Evolutionary conservation across 192 early-diverging fungal genomes (phyloP).

Genomic region (Entomortierella chlamydospora): DNA sequence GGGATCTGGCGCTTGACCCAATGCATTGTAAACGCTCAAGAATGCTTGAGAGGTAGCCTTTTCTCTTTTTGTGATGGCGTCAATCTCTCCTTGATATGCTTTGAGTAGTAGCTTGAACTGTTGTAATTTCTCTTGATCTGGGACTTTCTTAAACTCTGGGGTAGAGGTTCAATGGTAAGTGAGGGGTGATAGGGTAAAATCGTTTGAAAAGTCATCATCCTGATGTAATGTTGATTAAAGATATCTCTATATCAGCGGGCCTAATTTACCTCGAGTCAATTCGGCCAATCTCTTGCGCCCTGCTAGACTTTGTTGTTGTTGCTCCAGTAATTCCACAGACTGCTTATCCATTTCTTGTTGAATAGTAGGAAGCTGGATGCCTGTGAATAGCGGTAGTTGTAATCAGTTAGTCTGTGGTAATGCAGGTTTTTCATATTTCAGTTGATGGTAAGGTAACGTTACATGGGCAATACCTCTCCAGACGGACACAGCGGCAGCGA

Average conservation of each 20-base stretch:
- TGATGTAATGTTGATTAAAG: not conserved
- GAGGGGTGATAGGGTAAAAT: not conserved
- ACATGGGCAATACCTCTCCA: constrained; percentile 28
- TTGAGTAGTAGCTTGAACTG: constrained; percentile 85
- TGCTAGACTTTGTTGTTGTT: constrained; percentile 82
- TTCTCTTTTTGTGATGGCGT: constrained; percentile 84
- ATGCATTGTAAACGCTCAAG: constrained; percentile 80
- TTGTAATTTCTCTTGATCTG: constrained; percentile 81
- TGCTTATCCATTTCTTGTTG: constrained; percentile 82
- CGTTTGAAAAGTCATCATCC: not conserved
- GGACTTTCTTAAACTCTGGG: constrained; percentile 84
- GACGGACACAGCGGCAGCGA: constrained; percentile 41
- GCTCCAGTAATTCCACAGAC: constrained; percentile 83
- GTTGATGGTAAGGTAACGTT: not conserved
- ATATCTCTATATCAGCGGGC: not conserved
- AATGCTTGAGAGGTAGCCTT: constrained; percentile 88
- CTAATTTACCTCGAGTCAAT: constrained; percentile 77
- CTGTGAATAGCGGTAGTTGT: constrained; percentile 31
- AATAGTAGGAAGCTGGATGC: constrained; percentile 73
- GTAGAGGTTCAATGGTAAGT: no score
- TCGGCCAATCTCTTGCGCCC: constrained; percentile 88
- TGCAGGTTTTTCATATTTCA: not conserved
- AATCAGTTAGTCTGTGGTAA: not conserved
- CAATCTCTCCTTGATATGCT: constrained; percentile 94
- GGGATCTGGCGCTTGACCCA: constrained; percentile 89